phyloP scores from a whole-genome alignment of 208 protist genomes.

The Sergeia podlipaevii region DNA sequence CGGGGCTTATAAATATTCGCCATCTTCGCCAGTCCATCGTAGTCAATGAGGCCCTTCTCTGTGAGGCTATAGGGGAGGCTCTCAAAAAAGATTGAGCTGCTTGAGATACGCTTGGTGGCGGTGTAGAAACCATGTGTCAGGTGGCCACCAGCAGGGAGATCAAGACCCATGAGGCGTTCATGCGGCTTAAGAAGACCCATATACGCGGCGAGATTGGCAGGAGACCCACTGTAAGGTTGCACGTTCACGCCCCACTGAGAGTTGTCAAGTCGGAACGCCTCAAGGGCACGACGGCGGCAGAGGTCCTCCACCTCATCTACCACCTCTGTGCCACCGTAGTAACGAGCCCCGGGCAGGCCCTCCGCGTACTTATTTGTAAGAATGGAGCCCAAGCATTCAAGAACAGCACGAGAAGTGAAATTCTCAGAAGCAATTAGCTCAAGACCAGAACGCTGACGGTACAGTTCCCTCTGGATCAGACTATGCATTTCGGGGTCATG shows the following conservation, averaged over 20 bases:
- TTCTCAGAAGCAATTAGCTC: constrained; percentile 91
- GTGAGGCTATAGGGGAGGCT: constrained; percentile 92
- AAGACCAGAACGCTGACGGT: constrained; percentile 35
- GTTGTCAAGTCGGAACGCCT: constrained; percentile 84
- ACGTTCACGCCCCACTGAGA: constrained; percentile 97
- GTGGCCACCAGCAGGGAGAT: constrained; percentile 55
- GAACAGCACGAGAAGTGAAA: constrained; percentile 93
- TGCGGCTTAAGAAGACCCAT: constrained; percentile 91
- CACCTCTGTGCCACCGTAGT: constrained; percentile 96
- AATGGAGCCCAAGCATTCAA: constrained; percentile 91
- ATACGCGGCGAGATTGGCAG: constrained; percentile 95
- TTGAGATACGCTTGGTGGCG: constrained; percentile 85
- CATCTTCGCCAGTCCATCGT: constrained; percentile 72
- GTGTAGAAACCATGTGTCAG: constrained; percentile 95
- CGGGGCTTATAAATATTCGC: constrained; percentile 88
- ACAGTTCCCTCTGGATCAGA: constrained; percentile 35
- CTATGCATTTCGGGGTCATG: constrained; percentile 41
- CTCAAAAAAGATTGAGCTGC: constrained; percentile 94
- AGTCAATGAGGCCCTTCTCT: constrained; percentile 90
- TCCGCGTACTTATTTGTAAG: constrained; percentile 99
- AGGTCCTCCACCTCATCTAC: constrained; percentile 94
- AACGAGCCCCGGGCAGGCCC: constrained; percentile 88
- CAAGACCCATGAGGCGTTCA: constrained; percentile 95
- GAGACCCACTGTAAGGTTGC: constrained; percentile 94
- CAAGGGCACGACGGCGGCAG: constrained; percentile 76